phyloP scores from a whole-genome alignment of 768 basidiomycete genomes.

The Calvatia gigantea region DNA sequence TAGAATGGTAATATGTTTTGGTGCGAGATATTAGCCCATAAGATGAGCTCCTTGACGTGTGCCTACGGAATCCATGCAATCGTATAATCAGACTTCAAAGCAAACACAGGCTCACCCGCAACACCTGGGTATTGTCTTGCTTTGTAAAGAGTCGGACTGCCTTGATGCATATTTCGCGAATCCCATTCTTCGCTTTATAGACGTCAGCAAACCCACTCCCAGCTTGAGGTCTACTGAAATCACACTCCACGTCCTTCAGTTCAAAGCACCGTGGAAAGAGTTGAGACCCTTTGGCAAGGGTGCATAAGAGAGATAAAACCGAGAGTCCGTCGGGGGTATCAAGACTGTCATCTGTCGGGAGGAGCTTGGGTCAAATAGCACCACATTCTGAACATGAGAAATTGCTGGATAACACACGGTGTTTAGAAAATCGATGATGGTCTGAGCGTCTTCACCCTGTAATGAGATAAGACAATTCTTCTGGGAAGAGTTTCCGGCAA shows the following conservation, averaged over 20 bases:
- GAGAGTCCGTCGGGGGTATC: background rate
- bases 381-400: no score
- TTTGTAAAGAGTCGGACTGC: slow-evolving; percentile 4
- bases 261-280: background rate
- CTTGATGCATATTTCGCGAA: background rate
- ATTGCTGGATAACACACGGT: background rate
- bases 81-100: background rate
- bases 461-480: no score
- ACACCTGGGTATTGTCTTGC: background rate
- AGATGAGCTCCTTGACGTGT: slow-evolving; percentile 21
- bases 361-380: background rate
- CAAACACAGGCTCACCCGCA: background rate
- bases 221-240: background rate
- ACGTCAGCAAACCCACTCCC: slow-evolving; percentile 1
- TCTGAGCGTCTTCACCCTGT: background rate
- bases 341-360: background rate
- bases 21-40: slow-evolving; percentile 32
- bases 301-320: background rate
- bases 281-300: background rate
- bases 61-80: background rate
- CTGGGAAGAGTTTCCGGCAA: no score
- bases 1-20: slow-evolving; percentile 32
- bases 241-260: background rate
- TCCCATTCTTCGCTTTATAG: background rate
- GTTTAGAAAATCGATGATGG: background rate